Evolutionary conservation across 2,329 filamentous ascomycete species (phyloP).

Genomic region (Trichoderma simmonsii): DNA sequence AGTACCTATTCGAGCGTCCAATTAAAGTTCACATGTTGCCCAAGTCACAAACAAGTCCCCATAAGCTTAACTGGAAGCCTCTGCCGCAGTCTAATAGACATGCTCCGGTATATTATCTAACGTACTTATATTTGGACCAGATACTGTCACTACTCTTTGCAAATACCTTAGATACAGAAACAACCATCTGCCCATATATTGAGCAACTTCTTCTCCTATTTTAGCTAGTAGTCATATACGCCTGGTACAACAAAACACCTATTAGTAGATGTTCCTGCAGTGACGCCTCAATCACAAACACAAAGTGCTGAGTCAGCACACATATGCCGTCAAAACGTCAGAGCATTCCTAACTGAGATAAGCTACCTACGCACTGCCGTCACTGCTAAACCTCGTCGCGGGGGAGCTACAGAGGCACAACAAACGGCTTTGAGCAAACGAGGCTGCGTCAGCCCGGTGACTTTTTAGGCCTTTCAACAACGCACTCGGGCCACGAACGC

Average conservation of each 20-base stretch:
- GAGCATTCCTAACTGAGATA: not conserved
- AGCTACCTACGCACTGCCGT: not conserved
- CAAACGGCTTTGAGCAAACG: not conserved
- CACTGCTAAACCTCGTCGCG: not conserved
- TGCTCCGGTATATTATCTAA: not conserved
- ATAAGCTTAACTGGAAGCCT: not conserved
- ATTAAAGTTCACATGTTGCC: not conserved
- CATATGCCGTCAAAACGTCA: not conserved
- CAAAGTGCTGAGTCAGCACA: not conserved
- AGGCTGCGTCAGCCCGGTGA: constrained; percentile 16
- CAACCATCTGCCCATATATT: not conserved
- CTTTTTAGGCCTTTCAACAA: not conserved
- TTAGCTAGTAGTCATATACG: not conserved
- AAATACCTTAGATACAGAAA: not conserved
- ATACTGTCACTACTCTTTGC: not conserved
- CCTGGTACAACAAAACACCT: not conserved
- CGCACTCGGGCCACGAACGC: not conserved
- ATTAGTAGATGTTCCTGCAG: not conserved
- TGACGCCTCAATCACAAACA: not conserved
- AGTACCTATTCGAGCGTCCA: not conserved
- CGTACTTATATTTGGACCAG: too few species aligned
- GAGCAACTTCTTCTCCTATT: not conserved
- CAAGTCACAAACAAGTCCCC: not conserved
- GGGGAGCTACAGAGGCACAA: not conserved
- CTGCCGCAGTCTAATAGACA: not conserved